A percentile compares a stretch with the other conserved stretches of the same genome.
Evolutionary conservation across 2,329 filamentous ascomycete genomes (phyloP).

Genomic region (Phialophora chinensis): DNA sequence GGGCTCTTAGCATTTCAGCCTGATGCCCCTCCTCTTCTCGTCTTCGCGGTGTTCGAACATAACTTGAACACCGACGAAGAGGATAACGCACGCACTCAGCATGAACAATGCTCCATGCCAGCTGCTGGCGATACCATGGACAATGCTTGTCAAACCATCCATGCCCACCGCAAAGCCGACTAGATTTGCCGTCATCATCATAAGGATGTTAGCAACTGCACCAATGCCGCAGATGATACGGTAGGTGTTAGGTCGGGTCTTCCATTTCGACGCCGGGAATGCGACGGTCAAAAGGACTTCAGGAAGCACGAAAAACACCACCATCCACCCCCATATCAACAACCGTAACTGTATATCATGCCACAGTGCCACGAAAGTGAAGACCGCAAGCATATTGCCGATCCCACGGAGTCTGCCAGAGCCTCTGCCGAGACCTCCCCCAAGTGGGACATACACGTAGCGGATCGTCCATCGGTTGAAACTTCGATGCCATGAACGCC

Average conservation of each 20-base stretch:
- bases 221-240: slow-evolving; percentile 80
- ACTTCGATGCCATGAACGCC: slow-evolving; percentile 93
- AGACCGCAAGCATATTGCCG: slow-evolving; percentile 80
- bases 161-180: slow-evolving; percentile 93
- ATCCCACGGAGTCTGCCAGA: slow-evolving; percentile 63
- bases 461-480: slow-evolving; percentile 95
- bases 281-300: slow-evolving; percentile 75
- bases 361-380: slow-evolving; percentile 97
- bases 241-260: slow-evolving; percentile 71
- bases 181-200: slow-evolving; percentile 96
- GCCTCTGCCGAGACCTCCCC: slow-evolving; percentile 54
- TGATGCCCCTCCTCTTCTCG: slow-evolving; percentile 81
- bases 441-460: slow-evolving; percentile 92
- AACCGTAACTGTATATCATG: slow-evolving; percentile 93
- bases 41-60: slow-evolving; percentile 95
- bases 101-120: slow-evolving; percentile 80
- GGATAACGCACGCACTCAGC: slow-evolving; percentile 68
- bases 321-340: slow-evolving; percentile 95
- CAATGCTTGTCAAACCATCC: slow-evolving; percentile 79
- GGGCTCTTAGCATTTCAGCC: slow-evolving; percentile 72
- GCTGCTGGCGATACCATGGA: slow-evolving; percentile 75
- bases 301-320: slow-evolving; percentile 91
- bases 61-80: slow-evolving; percentile 86
- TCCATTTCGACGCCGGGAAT: slow-evolving; percentile 78
- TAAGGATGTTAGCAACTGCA: slow-evolving; percentile 80